Base-by-base conservation (phyloP, 495 filamentous ascomycete genomes). In the Neurospora tetrasperma region DNA sequence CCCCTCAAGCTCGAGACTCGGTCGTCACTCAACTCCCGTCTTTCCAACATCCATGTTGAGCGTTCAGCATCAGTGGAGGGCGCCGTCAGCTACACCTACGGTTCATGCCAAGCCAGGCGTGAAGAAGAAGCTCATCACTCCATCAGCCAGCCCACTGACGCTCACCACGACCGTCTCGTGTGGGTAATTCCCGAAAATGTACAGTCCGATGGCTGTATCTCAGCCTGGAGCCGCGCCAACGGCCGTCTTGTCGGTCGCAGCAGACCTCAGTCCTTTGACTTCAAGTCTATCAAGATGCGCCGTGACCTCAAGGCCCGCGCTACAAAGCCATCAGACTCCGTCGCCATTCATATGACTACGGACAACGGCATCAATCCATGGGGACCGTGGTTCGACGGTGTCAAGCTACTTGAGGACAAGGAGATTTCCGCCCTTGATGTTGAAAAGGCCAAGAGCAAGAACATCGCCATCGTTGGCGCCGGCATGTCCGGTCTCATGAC, bases 341-440 rank as follows among this genome's bases (percentile, higher is more conserved):
- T 8, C 18, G 72, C 44, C 77, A 84, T 87, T n/a, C 73, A 76
- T 42, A 87, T 87, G 85, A 76, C 79, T 20, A 81, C 84, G 46
- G 78, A 82, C 10, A 86, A 72, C 48, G 85, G 85, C 16, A 85
- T 87, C 74, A 90, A 92, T 75, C 77, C 80, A n/a, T 82, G 80
- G 78, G 90, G 90, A 0, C 88, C 90, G 0, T 92, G 90, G 89
- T 91, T 92, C 54, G 88, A 91, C 75, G 90, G 90, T 6, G 89
- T 92, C 18, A 85, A 84, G 41, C 85, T 89, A 71, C 83, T 92
- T 74, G 82, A 88, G 71, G 80, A 82, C 35, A 89, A 87, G 75
- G 81, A 89, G 42, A 82, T 86, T 23, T 79, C 79, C n/a, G 77
- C 83, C 7, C 81, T 87, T 3, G 86, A 89, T 69, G 87, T 88